Evolutionary conservation across 2,329 filamentous ascomycete species (phyloP).

Genomic region (Stenocarpella maydis): DNA sequence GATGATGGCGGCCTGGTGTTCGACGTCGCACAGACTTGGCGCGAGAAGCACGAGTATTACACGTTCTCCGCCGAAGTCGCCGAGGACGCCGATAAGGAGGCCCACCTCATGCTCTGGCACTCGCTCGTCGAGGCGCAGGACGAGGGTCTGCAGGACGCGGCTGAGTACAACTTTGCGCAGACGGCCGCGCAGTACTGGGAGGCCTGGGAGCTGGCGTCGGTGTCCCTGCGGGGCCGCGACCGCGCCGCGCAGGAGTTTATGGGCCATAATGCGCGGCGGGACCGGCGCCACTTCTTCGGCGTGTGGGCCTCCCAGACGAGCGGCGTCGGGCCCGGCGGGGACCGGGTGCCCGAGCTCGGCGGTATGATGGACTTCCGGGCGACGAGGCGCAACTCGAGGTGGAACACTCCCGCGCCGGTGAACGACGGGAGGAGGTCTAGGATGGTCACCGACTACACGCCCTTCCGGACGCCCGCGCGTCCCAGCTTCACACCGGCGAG

Average conservation of each 20-base stretch:
- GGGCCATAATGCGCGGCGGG: constrained; percentile 39
- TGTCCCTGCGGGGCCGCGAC: constrained; percentile 39
- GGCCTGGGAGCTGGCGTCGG: constrained; percentile 41
- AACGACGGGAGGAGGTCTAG: constrained; percentile 20
- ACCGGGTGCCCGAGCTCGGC: constrained; percentile 33
- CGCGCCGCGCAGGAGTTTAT: constrained; percentile 39
- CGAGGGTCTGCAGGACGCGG: constrained; percentile 40
- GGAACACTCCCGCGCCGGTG: constrained; percentile 33
- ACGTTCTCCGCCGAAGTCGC: constrained; percentile 39
- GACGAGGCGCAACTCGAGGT: constrained; percentile 33
- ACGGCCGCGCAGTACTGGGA: constrained; percentile 38
- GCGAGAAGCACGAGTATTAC: constrained; percentile 32
- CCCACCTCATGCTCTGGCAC: constrained; percentile 40
- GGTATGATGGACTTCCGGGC: constrained; percentile 34
- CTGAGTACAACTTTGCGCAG: constrained; percentile 40
- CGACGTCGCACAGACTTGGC: constrained; percentile 40
- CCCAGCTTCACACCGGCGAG: constrained; percentile 21
- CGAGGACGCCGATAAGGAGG: constrained; percentile 41
- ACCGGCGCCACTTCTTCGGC: constrained; percentile 37
- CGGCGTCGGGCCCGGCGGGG: constrained; percentile 34
- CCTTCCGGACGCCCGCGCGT: constrained; percentile 31
- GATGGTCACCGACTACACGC: constrained; percentile 32
- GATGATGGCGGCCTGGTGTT: constrained; percentile 40
- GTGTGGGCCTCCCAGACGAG: constrained; percentile 40
- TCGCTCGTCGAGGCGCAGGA: constrained; percentile 36